A percentile compares a stretch with the other conserved stretches of the same genome.
Conservation (phyloP, 306 rosid species). For the Neltuma alba region DNA sequence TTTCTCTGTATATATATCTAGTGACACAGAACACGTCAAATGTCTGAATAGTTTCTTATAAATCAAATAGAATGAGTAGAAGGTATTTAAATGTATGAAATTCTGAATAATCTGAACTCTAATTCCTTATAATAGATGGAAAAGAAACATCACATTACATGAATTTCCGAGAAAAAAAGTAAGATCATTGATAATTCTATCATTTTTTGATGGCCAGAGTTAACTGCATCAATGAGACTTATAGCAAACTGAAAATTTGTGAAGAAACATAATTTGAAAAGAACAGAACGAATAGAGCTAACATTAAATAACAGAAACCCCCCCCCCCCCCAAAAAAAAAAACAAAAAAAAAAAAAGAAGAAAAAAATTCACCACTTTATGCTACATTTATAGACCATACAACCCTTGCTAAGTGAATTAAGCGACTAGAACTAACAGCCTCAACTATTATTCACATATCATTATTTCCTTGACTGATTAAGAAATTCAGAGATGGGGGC, state of each 20-base stretch:
- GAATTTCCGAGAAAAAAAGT: not conserved
- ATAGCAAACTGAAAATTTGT: not conserved
- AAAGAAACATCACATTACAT: not conserved
- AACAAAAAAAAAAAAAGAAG: not conserved
- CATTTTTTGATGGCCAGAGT: not conserved
- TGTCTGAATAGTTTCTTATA: no score
- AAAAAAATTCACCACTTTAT: no score
- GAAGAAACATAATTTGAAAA: not conserved
- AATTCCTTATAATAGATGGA: not conserved
- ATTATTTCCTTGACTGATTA: no score
- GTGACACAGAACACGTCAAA: not conserved
- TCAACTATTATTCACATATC: no score
- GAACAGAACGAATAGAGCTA: not conserved
- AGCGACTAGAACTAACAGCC: no score
- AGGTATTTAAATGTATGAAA: no score
- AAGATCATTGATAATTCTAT: not conserved
- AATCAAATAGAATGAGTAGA: no score
- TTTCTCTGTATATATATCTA: slow-evolving; percentile 16
- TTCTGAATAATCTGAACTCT: no score
- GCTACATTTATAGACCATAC: no score
- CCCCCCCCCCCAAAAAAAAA: not conserved
- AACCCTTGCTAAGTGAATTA: no score
- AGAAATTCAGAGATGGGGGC: no score
- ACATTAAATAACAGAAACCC: not conserved
- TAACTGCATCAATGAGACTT: not conserved